Evolutionary conservation across 108 stramenopile genomes (phyloP), one percentile per base, ranked within the genome.

Genomic region (Skeletonema grethae): DNA sequence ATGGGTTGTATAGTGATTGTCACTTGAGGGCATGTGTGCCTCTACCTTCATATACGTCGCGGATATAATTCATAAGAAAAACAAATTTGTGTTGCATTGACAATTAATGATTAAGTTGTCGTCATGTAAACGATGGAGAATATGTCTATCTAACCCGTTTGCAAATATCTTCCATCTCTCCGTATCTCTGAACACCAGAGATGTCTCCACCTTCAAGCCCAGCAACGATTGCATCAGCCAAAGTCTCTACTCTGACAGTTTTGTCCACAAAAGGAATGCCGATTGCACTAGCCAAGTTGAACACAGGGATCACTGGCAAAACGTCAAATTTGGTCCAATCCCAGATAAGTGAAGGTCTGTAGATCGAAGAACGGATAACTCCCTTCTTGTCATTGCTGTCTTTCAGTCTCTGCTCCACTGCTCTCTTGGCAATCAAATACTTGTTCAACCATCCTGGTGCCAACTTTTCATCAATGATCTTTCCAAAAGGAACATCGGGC

Each of bases 181-280:
- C 73, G 45, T 72, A 77, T 13, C 86, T 35, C 63, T 84, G 84
- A 8, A 87, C 84, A 16, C 86, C 86, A 28, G 68, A 63, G 20
- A 84, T 43, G 55, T 72, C 60, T 20, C 79, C 83, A 34, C 69
- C 70, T 61, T 84, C 83, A 45, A 84, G 25, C 5, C 84, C 83
- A 16, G 77, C 80, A 4, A 94, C 88, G 48, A 94, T 90, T 25
- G 93, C 93, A 72, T 83, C 87, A 18, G 90, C 88, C 72, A 94
- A 81, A 11, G 88, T 76, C 58, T 90, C 86, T 25, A 91, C 86
- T 18, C 89, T 87, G 7, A 94, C 89, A 43, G 93, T 89, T 45
- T 84, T 82, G 70, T 94, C 93, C 39, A 94, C 89, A 82, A 94
- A 94, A 16, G 93, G 93, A 41, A 94, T 43, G 1, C 93, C 93